Evolutionary conservation across 164 flowering plant species (phyloP), one percentile per base, ranked within the genome.

Genomic region (Nymphaea colorata): DNA sequence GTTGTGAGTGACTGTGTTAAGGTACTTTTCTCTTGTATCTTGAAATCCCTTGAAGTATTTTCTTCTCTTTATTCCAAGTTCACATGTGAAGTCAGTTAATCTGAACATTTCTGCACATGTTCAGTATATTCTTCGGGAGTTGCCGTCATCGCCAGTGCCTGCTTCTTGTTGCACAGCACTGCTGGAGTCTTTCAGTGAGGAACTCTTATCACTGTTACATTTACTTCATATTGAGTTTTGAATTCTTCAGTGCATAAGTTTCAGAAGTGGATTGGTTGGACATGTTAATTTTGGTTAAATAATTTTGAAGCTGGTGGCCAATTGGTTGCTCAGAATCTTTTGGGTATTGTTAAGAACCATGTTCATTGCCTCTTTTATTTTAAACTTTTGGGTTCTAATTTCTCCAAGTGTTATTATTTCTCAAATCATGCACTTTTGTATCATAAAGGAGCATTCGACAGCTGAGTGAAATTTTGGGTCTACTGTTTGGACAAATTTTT

Each of bases 91-190:
- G 36, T 25, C 36, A 25, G 36, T 25, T 25, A 25, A 25, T 25
- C 36, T 25, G 36, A 25, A 25, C 36, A 25, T 25, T 25, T 25
- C 36, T 25, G 36, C 36, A 25, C 36, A 25, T 25, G 36, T 77
- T 43, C 83, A 93, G 98, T 79, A 86, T 80, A 76, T 91, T 25
- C 79, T 91, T 64, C 87, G 98, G 57, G 98, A 89, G 82, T 78
- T 93, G 75, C 98, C 98, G 67, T 89, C 97, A 65, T 88, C 93
- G 76, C 98, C 98, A 61, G 93, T 93, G 71, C 97, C 98, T 42
- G 93, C 98, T 70, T 85, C 98, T 67, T 91, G 98, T 79, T 93
- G 98, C 83, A 88, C 83, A 67, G 92, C 97, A 64, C 79, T 93
- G 41, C 76, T 93, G 59, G 91, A 88, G 82, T 96, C 98, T 61